These are phyloP conservation scores for Parastagonospora avenae DNA, from an alignment of 2,329 filamentous ascomycete species.

Conservation along the genomic window DNA sequence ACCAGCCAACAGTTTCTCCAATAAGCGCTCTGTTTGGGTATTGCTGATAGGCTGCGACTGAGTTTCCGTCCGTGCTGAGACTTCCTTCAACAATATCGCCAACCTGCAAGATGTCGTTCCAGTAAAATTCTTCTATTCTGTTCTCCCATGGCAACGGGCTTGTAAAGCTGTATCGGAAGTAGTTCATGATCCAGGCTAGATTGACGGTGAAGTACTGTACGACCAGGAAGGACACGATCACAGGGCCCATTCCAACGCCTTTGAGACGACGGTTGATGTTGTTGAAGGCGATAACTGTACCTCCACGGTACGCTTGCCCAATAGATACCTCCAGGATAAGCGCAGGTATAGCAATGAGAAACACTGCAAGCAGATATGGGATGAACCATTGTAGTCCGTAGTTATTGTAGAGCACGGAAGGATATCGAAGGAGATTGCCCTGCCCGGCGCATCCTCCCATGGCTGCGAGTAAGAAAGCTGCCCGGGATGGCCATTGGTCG, in stretches of 20 bases:
- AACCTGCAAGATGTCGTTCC: constrained; percentile 56
- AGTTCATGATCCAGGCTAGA: constrained; percentile 64
- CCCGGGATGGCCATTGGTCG: constrained; percentile 62
- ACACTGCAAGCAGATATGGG: constrained; percentile 61
- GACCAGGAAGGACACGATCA: constrained; percentile 60
- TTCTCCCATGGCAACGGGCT: constrained; percentile 61
- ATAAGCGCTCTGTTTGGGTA: constrained; percentile 57
- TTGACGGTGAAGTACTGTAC: constrained; percentile 63
- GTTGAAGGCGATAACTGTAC: constrained; percentile 59
- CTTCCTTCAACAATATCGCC: constrained; percentile 48
- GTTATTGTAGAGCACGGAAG: constrained; percentile 65
- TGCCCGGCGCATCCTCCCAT: constrained; percentile 65
- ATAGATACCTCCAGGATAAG: constrained; percentile 61
- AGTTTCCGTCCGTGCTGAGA: constrained; percentile 42
- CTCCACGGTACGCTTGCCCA: constrained; percentile 61
- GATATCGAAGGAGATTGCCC: constrained; percentile 63
- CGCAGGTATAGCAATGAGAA: constrained; percentile 61
- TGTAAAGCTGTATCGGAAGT: constrained; percentile 62
- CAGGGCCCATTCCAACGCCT: constrained; percentile 58
- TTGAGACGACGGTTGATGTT: constrained; percentile 60
- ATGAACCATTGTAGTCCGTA: constrained; percentile 66
- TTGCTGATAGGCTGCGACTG: constrained; percentile 51
- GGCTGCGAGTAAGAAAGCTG: constrained; percentile 62
- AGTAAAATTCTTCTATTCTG: constrained; percentile 59
- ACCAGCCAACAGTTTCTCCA: constrained; percentile 64